Percentiles rank a stretch among this genome's conserved stretches.
Evolutionary conservation across 257 asterid genomes (phyloP).

Genomic region (Phtheirospermum japonicum): DNA sequence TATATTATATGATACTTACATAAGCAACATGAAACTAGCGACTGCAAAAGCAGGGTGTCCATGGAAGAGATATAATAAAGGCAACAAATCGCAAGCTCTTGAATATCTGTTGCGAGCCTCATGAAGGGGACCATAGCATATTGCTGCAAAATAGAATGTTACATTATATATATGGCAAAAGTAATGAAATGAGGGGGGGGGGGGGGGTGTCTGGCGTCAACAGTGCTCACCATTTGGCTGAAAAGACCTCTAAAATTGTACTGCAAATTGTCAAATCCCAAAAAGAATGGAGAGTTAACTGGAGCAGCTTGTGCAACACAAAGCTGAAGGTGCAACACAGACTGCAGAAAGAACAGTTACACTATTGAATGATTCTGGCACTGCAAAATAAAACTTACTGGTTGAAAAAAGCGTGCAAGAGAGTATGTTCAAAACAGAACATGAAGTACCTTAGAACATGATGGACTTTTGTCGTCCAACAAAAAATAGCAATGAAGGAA

Average conservation of each 20-base stretch:
- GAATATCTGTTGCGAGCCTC: conserved; percentile 68
- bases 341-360: conserved; percentile 49
- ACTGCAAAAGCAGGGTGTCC: conserved; percentile 60
- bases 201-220: too few relatives aligned
- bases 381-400: conserved; percentile 2
- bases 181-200: conserved; percentile 19
- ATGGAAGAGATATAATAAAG: conserved; percentile 65
- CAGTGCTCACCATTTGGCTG: conserved; percentile 46
- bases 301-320: conserved; percentile 57
- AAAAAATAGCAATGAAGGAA: conserved; percentile 64
- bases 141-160: conserved; percentile 32
- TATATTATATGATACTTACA: conserved; percentile 51
- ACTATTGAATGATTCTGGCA: conserved; percentile 1
- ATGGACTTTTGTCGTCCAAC: conserved; percentile 59
- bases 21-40: conserved; percentile 78
- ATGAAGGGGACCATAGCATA: conserved; percentile 71
- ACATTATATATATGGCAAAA: conserved; percentile 29
- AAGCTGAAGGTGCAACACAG: conserved; percentile 69
- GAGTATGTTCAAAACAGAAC: conserved; percentile 14
- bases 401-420: conserved; percentile 19
- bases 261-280: conserved; percentile 63
- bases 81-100: conserved; percentile 82
- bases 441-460: conserved; percentile 62
- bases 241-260: conserved; percentile 46
- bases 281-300: conserved; percentile 40